Percentiles rank a stretch among this genome's conserved stretches.
Evolutionary conservation across 176 grass and related monocot genomes (phyloP).

Genomic region (barley (Hordeum vulgare)): MorexV3_pseudomolecules_assembly NC_058523.1:109502867-109503366

Average conservation of each 20-base stretch:
- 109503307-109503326: slow-evolving; percentile 59
- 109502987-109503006: slow-evolving; percentile 39
- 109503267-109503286: slow-evolving; percentile 60
- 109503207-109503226: slow-evolving; percentile 66
- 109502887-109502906: slow-evolving; percentile 29
- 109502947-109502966: slow-evolving; percentile 14
- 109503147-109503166: slow-evolving; percentile 70
- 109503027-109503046: slow-evolving; percentile 71
- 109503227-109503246: slow-evolving; percentile 72
- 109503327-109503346: slow-evolving; percentile 68
- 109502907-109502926: slow-evolving; percentile 54
- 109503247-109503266: slow-evolving; percentile 58
- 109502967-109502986: slow-evolving; percentile 62
- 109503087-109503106: slow-evolving; percentile 52
- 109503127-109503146: slow-evolving; percentile 49
- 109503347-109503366: slow-evolving; percentile 82
- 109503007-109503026: slow-evolving; percentile 41
- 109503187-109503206: slow-evolving; percentile 54
- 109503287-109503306: slow-evolving; percentile 49
- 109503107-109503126: slow-evolving; percentile 82
- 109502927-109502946: slow-evolving; percentile 74
- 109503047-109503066: slow-evolving; percentile 56
- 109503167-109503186: slow-evolving; percentile 51
- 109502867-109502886: slow-evolving; percentile 43
- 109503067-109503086: slow-evolving; percentile 35